These are phyloP conservation scores for Hordeum pubiflorum DNA, from an alignment of 202 grass and related monocot species.

Conservation along the genomic window DNA sequence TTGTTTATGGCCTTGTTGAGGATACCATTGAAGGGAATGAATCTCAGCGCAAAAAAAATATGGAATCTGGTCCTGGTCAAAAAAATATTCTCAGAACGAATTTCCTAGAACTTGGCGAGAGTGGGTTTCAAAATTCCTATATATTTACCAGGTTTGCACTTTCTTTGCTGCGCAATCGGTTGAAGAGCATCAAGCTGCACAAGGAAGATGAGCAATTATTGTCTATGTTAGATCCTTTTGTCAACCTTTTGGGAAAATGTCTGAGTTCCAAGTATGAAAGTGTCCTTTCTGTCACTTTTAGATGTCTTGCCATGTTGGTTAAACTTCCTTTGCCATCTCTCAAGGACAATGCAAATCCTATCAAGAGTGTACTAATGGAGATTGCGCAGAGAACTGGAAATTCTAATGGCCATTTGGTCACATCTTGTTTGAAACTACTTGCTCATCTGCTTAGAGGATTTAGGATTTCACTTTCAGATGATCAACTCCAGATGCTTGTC, in stretches of 20 bases:
- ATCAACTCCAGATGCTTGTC: conserved; percentile 66
- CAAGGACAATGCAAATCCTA: conserved; percentile 48
- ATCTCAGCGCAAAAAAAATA: conserved; percentile 32
- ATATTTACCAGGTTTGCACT: conserved; percentile 77
- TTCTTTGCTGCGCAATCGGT: conserved; percentile 51
- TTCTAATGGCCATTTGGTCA: conserved; percentile 59
- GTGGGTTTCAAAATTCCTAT: conserved; percentile 54
- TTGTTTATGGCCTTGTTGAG: conserved; percentile 72
- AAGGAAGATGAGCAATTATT: conserved; percentile 64
- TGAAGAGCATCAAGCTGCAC: conserved; percentile 73
- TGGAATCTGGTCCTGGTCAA: background rate
- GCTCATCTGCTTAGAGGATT: conserved; percentile 64
- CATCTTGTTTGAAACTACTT: conserved; percentile 77
- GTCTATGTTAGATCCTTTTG: conserved; percentile 83
- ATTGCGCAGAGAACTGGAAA: conserved; percentile 75
- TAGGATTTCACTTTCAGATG: conserved; percentile 73
- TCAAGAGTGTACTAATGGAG: conserved; percentile 78
- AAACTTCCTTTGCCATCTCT: conserved; percentile 79
- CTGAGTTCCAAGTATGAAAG: conserved; percentile 80
- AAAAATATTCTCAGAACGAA: conserved; percentile 26
- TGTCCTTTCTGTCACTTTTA: conserved; percentile 71
- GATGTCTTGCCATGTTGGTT: conserved; percentile 70
- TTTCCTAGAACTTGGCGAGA: conserved; percentile 14
- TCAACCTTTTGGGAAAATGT: conserved; percentile 62
- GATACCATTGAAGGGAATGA: conserved; percentile 42